Base-by-base conservation (phyloP, 225 moss, liverwort and hornwort species). In the Polytrichum commune region DNA sequence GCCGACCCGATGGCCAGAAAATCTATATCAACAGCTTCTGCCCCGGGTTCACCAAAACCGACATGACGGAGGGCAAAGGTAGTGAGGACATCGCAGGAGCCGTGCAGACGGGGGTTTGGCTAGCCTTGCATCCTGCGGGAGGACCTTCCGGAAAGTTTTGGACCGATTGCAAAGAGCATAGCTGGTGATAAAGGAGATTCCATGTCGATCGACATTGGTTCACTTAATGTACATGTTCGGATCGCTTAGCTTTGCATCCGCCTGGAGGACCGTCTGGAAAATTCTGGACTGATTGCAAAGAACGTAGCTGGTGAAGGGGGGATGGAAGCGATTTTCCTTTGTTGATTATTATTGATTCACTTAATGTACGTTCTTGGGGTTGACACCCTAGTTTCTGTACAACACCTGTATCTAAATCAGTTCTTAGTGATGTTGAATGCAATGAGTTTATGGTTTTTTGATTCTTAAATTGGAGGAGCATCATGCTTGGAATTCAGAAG, bases 11-110 rank as follows among this genome's bases (percentile, higher is more conserved):
- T 27, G 69, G 71, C 7, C 29, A 77, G 64, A 57, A 70, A 64
- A 54, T 85, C 18, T 53, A 23, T n/a, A 68, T 81, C 18, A 63
- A 81, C 72, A 89, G 85, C 83, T 85, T 89, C 19, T 85, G 83
- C 24, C 85, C 85, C 0, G 88, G 88, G 0, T 69, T 19, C 75
- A 85, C 82, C 25, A 76, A 71, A 24, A 85, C 83, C 2, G 78
- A 83, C 13, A 63, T 89, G 83, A 85, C 85, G 0, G 82, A 84
- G 0, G 72, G 76, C 2, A 72, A 60, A 6, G 83, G 81, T 24
- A 87, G 57, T 3, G 78, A 78, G 18, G 75, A 86, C 64, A 1
- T 86, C 6, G 72, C 25, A 5, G 69, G 27, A 0, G 83, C 80
- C 2, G 83, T 74, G 62, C 18, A 68, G 8, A 86, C 86, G 0